These are phyloP conservation scores for Claviceps paspali DNA, from an alignment of 2,329 filamentous ascomycete species.

Conservation along the genomic window DNA sequence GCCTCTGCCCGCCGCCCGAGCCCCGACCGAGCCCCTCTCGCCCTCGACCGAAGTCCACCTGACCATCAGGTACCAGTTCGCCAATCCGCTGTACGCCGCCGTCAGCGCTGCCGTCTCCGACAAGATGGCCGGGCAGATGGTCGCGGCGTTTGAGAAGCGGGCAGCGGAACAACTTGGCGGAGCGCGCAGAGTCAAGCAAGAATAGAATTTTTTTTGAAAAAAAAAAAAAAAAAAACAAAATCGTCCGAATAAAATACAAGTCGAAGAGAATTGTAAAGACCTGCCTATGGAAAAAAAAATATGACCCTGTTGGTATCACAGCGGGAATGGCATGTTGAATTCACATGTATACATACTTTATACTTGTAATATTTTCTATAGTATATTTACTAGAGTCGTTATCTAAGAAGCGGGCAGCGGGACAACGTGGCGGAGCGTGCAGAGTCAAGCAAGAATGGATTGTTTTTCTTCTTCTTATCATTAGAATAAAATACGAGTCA, in stretches of 20 bases:
- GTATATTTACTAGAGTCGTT: no score
- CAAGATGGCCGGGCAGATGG: conserved; percentile 76
- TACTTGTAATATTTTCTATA: no score
- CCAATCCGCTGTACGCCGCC: conserved; percentile 74
- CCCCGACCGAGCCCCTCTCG: conserved; percentile 2
- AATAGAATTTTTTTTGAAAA: neutral
- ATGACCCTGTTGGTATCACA: no score
- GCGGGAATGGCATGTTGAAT: no score
- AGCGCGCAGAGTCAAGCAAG: neutral
- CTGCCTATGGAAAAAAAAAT: no score
- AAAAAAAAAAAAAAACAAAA: neutral
- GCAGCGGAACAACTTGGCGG: conserved; percentile 35
- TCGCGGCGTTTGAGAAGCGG: conserved; percentile 79
- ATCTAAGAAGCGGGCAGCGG: conserved; percentile 70
- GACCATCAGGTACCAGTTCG: conserved; percentile 67
- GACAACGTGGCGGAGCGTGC: conserved; percentile 15
- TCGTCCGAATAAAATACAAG: neutral
- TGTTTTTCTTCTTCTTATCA: neutral
- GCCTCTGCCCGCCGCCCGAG: conserved; percentile 19
- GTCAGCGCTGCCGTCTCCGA: conserved; percentile 70
- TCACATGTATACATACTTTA: no score
- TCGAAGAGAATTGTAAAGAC: no score
- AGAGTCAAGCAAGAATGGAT: neutral
- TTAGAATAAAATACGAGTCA: neutral
- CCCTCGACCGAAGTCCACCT: conserved; percentile 55